phyloP scores from a whole-genome alignment of 345 rosid species.

The Eucalyptus curtisii region DNA sequence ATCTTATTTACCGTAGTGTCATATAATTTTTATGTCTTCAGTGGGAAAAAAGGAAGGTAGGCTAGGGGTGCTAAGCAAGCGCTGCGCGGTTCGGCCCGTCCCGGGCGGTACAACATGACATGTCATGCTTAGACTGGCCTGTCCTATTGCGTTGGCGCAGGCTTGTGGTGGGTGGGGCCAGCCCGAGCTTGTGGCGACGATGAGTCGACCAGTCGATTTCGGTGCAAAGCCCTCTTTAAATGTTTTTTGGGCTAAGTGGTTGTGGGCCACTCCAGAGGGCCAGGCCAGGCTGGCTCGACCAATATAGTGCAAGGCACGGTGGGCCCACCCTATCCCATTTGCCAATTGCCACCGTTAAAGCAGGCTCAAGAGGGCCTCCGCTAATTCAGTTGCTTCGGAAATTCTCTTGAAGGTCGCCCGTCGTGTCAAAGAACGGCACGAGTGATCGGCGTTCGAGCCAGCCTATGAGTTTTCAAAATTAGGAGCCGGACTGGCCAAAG shows the following conservation, averaged over 20 bases:
- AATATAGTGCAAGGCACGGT: not conserved
- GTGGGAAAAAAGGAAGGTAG: not conserved
- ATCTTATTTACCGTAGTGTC: not conserved
- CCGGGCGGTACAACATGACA: not conserved
- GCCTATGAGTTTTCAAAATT: not conserved
- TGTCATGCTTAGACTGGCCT: not conserved
- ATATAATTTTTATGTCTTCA: not conserved
- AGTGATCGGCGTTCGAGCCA: not conserved
- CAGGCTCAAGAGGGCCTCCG: not conserved
- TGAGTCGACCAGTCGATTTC: not conserved
- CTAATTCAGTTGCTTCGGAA: not conserved
- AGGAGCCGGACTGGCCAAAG: not conserved
- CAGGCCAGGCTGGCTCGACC: not conserved
- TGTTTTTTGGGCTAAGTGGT: not conserved
- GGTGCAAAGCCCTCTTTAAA: not conserved
- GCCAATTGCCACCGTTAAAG: not conserved
- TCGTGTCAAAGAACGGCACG: not conserved
- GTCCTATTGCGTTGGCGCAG: not conserved
- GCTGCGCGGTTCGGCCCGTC: too few relatives aligned
- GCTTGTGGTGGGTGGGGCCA: not conserved
- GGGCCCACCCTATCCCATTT: not conserved
- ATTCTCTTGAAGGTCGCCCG: not conserved
- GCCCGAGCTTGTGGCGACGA: not conserved
- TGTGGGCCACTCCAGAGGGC: not conserved
- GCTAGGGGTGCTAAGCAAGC: not conserved